Evolutionary conservation across 208 protist genomes (phyloP), one percentile per base, ranked within the genome.

Genomic region (Trichomonas gallinae): DNA sequence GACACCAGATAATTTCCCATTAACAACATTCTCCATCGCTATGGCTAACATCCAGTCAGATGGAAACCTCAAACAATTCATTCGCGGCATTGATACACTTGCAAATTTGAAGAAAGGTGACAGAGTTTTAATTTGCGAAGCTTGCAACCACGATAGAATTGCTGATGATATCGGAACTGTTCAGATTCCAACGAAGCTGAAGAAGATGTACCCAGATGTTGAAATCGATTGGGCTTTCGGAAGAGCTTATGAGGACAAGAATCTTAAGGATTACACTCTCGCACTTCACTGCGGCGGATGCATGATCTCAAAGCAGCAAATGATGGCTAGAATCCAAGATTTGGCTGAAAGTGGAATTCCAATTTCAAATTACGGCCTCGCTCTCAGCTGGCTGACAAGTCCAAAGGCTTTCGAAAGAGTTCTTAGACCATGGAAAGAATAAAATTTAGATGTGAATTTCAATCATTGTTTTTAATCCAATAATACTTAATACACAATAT

Each of bases 301-400:
- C 96, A 97, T 98, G 97, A 97, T 98, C n/a, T 96, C 97, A 45
- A 96, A 96, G 31, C 97, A 98, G 96, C 97, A 97, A 93, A 98
- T 98, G 97, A 48, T 31, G 9, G 72, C 97, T 36, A 51, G 97
- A 17, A 83, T 98, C 0, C 63, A 96, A 46, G 97, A 97, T 96
- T 48, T 97, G 9, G 44, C 87, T 40, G 87, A 96, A 58, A 63
- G 81, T 36, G 97, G 97, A 8, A 97, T 98, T 17, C 97, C 97
- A 88, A 85, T 98, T n/a, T 97, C 97, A 21, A 98, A 98, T 83
- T 98, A 97, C 87, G 97, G 97, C 15, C 49, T 98, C 8, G 49
- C 98, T 6, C 63, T 98, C 81, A 97, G 96, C 2, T 97, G 97
- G 46, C 36, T 98, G 42, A 58, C 96, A 83, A 85, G 49, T 85